phyloP scores from a whole-genome alignment of 768 basidiomycete species.

The Pluteus cervinus region DNA sequence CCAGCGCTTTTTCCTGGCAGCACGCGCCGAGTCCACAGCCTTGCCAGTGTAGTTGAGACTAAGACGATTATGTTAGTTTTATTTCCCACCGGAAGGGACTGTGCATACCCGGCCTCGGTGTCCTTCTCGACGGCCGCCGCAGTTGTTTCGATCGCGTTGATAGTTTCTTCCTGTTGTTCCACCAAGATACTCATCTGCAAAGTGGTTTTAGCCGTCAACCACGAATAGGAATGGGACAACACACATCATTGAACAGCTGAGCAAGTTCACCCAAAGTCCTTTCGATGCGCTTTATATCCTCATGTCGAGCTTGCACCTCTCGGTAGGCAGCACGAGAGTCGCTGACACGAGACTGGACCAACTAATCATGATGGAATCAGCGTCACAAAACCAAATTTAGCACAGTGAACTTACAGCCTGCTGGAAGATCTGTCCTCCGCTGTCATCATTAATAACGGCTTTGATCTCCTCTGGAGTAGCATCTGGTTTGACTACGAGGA shows the following conservation, averaged over 20 bases:
- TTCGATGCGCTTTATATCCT: constrained; percentile 94
- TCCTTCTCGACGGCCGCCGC: constrained; percentile 76
- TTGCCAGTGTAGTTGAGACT: constrained; percentile 82
- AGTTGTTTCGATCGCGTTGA: constrained; percentile 76
- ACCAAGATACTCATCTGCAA: constrained; percentile 88
- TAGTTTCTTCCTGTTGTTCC: constrained; percentile 89
- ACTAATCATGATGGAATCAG: constrained; percentile 7
- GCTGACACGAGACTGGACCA: constrained; percentile 71
- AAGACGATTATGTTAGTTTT: constrained; percentile 7
- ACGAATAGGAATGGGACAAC: constrained; percentile 16
- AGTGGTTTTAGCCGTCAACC: constrained; percentile 1
- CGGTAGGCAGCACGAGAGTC: constrained; percentile 86
- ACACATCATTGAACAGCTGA: constrained; percentile 91
- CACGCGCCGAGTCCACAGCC: constrained; percentile 79
- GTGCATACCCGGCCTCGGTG: constrained; percentile 72
- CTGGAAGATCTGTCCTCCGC: constrained; percentile 82
- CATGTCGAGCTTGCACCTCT: constrained; percentile 96
- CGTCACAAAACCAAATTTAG: background rate
- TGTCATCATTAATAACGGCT: constrained; percentile 82
- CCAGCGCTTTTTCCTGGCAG: constrained; percentile 94
- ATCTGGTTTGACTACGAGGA: constrained; percentile 74
- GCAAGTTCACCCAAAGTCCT: constrained; percentile 89
- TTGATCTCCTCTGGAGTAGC: constrained; percentile 85
- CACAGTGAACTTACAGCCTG: constrained; percentile 56
- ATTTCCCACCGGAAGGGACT: background rate